A percentile compares a stretch with the other conserved stretches of the same genome.
phyloP scores from a whole-genome alignment of 2,329 filamentous ascomycete genomes.

The Cordyceps cicadae region DNA sequence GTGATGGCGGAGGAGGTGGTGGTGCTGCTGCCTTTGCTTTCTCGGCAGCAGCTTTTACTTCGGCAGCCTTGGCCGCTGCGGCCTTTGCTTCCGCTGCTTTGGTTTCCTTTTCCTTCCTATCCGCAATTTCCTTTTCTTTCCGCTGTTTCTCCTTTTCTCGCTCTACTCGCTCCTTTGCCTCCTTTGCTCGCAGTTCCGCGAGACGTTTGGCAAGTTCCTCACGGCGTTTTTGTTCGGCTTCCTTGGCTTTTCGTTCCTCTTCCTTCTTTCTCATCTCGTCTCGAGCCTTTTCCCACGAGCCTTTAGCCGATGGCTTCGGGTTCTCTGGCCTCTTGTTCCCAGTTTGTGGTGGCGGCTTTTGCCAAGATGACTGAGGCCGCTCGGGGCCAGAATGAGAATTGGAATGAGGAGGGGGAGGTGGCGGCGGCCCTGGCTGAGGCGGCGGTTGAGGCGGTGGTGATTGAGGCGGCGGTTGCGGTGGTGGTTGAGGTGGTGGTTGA shows the following conservation, averaged over 20 bases:
- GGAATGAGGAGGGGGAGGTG: constrained; percentile 16
- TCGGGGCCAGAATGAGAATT: constrained; percentile 12
- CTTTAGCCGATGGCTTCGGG: constrained; percentile 32
- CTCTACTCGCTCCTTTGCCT: constrained; percentile 39
- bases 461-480: constrained; percentile 24
- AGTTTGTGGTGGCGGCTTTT: constrained; percentile 6
- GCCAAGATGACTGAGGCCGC: constrained; percentile 11
- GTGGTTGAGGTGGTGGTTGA: neutral
- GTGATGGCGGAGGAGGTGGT: constrained; percentile 1
- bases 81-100: constrained; percentile 13
- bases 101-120: constrained; percentile 25
- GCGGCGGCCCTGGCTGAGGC: constrained; percentile 23
- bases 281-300: constrained; percentile 59
- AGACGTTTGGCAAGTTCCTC: constrained; percentile 47
- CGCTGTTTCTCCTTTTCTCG: constrained; percentile 33
- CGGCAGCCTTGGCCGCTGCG: constrained; percentile 16
- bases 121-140: constrained; percentile 29
- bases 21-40: constrained; percentile 18
- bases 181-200: constrained; percentile 48
- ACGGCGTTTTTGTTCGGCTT: constrained; percentile 52
- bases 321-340: constrained; percentile 17
- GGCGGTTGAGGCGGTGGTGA: constrained; percentile 23
- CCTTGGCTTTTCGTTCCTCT: constrained; percentile 53
- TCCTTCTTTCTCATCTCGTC: constrained; percentile 58
- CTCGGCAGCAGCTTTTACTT: constrained; percentile 21